phyloP scores from a whole-genome alignment of 2,329 filamentous ascomycete species.

The Colletotrichum magnum region DNA sequence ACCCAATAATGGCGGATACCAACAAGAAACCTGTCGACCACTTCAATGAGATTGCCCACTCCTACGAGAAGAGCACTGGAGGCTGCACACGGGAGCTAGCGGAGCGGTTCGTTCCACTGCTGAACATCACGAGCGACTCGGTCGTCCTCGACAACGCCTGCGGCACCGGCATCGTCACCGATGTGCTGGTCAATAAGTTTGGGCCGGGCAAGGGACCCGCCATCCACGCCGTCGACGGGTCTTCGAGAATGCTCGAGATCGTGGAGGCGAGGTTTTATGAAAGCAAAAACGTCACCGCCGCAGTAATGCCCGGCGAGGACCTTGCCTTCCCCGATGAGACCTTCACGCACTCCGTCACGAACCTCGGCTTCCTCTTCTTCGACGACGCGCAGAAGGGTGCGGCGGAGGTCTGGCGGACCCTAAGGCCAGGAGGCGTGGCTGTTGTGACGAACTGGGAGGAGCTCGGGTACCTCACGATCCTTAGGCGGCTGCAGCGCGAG shows the following conservation, averaged over 20 bases:
- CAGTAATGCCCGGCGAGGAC: conserved; percentile 44
- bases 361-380: conserved; percentile 56
- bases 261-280: conserved; percentile 36
- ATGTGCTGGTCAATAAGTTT: conserved; percentile 37
- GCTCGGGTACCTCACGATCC: conserved; percentile 41
- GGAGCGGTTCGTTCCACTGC: conserved; percentile 30
- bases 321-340: conserved; percentile 46
- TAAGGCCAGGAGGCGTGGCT: conserved; percentile 53
- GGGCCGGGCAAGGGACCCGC: background rate
- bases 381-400: conserved; percentile 49
- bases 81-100: conserved; percentile 42
- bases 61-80: conserved; percentile 42
- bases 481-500: conserved; percentile 35
- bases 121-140: conserved; percentile 54
- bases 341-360: conserved; percentile 56
- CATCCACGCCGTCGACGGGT: conserved; percentile 42
- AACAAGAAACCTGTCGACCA: conserved; percentile 5
- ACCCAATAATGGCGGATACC: background rate
- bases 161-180: conserved; percentile 45
- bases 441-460: conserved; percentile 50
- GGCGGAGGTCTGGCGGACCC: conserved; percentile 54
- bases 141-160: conserved; percentile 50
- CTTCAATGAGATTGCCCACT: conserved; percentile 35
- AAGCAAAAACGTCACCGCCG: conserved; percentile 24
- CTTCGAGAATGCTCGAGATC: conserved; percentile 43